These are phyloP conservation scores for Silene noctiflora DNA, from an alignment of 179 eudicot genomes.

Conservation along the genomic window DNA sequence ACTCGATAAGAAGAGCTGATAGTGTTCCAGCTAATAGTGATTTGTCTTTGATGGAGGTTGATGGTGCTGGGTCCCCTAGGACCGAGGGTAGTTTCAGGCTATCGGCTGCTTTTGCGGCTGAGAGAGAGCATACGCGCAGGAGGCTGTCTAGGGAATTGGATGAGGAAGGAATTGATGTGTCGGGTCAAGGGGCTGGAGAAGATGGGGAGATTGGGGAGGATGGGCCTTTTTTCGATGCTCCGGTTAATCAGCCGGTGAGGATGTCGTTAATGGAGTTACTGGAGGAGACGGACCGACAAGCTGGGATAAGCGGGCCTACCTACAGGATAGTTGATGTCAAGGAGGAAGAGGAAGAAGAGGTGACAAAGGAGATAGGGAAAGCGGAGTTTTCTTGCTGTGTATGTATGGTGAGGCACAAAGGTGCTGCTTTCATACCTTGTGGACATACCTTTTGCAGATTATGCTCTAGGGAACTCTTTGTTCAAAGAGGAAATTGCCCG, in stretches of 20 bases:
- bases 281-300: constrained; percentile 50
- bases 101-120: constrained; percentile 36
- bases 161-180: constrained; percentile 24
- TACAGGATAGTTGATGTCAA: constrained; percentile 40
- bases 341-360: constrained; percentile 41
- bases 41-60: constrained; percentile 29
- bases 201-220: constrained; percentile 28
- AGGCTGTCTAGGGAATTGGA: constrained; percentile 26
- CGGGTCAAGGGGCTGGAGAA: constrained; percentile 3
- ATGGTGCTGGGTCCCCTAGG: constrained; percentile 32
- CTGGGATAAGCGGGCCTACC: constrained; percentile 43
- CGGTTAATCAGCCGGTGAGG: constrained; percentile 28
- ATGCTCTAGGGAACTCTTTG: constrained; percentile 75
- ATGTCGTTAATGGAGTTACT: constrained; percentile 65
- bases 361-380: constrained; percentile 21
- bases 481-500: constrained; percentile 65
- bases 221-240: constrained; percentile 11
- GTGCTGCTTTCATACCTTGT: constrained; percentile 70
- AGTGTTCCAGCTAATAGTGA: constrained; percentile 31
- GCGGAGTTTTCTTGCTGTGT: constrained; percentile 53
- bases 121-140: constrained; percentile 39
- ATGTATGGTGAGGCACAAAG: constrained; percentile 83
- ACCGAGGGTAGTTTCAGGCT: constrained; percentile 42
- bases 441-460: constrained; percentile 85
- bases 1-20: constrained; percentile 27